A percentile compares a stretch with the other conserved stretches of the same genome.
Conservation (phyloP, 768 basidiomycete genomes). For the Xanthoconium stramineum region DNA sequence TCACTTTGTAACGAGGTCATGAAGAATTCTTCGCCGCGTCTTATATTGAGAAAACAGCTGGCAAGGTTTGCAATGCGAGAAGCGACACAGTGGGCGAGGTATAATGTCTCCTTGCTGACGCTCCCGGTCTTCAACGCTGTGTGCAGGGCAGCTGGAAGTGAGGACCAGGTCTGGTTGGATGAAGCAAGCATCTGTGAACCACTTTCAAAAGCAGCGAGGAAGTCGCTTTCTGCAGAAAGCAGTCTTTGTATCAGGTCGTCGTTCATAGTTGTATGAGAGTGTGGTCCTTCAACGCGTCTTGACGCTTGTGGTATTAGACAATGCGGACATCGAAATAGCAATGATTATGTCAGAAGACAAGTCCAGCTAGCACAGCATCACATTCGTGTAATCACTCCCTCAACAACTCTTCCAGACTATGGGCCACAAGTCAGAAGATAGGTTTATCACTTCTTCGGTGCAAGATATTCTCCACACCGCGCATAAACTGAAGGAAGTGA, state of each 20-base stretch:
- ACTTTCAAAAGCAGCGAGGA: not conserved
- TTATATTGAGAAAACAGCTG: slow-evolving; percentile 4
- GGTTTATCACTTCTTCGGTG: not conserved
- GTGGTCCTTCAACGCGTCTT: too few species aligned
- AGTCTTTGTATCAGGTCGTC: slow-evolving; percentile 2
- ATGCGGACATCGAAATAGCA: slow-evolving; percentile 18
- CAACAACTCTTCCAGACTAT: not conserved
- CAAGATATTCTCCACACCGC: not conserved
- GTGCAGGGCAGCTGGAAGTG: not conserved
- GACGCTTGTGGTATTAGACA: too few species aligned
- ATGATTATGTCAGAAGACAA: not conserved
- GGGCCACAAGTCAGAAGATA: not conserved
- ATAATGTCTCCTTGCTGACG: not conserved
- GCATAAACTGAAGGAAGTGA: not conserved
- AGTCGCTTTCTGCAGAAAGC: not conserved
- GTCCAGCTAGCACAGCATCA: too few species aligned
- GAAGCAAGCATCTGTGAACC: not conserved
- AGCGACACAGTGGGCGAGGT: not conserved
- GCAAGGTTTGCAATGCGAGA: slow-evolving; percentile 5
- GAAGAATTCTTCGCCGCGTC: not conserved
- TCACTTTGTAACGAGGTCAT: not conserved
- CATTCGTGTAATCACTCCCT: too few species aligned
- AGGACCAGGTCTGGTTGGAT: not conserved
- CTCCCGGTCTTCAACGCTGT: not conserved
- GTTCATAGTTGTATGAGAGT: not conserved